Conservation (phyloP, 495 filamentous ascomycete species). For the Talaromyces trachyspermus region DNA sequence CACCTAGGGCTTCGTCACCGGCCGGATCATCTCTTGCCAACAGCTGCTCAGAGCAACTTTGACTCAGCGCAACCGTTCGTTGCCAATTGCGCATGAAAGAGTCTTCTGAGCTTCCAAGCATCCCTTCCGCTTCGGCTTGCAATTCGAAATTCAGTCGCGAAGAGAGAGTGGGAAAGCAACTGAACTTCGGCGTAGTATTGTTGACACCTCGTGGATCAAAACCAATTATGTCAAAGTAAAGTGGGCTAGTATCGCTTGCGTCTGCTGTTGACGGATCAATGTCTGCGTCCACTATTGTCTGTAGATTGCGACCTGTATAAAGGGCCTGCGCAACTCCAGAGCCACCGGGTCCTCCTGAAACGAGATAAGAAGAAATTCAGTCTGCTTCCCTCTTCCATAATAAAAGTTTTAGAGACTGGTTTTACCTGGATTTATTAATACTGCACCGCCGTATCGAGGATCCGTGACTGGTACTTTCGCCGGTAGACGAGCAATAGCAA, state of each 20-base stretch:
- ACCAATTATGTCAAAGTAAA: conserved; percentile 48
- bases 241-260: conserved; percentile 11
- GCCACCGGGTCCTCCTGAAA: conserved; percentile 44
- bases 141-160: conserved; percentile 34
- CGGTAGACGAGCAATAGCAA: conserved; percentile 46
- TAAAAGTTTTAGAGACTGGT: not conserved
- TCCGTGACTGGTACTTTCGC: conserved; percentile 38
- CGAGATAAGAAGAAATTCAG: conserved; percentile 9
- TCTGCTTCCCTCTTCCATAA: not conserved
- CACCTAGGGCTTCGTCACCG: conserved; percentile 29
- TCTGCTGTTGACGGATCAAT: conserved; percentile 12
- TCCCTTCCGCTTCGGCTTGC: conserved; percentile 33
- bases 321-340: conserved; percentile 36
- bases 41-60: conserved; percentile 30
- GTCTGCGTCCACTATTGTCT: conserved; percentile 35
- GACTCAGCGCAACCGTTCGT: conserved; percentile 36
- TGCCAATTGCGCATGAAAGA: conserved; percentile 40
- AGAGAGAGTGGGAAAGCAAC: conserved; percentile 39
- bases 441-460: conserved; percentile 36
- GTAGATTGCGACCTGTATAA: conserved; percentile 27
- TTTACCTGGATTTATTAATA: conserved; percentile 41
- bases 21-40: conserved; percentile 10
- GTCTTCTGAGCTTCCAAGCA: conserved; percentile 28
- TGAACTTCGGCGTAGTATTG: conserved; percentile 38
- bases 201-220: conserved; percentile 52